phyloP scores from a whole-genome alignment of 1,284 basidiomycete genomes.

The Tetrapyrgos nigripes region DNA sequence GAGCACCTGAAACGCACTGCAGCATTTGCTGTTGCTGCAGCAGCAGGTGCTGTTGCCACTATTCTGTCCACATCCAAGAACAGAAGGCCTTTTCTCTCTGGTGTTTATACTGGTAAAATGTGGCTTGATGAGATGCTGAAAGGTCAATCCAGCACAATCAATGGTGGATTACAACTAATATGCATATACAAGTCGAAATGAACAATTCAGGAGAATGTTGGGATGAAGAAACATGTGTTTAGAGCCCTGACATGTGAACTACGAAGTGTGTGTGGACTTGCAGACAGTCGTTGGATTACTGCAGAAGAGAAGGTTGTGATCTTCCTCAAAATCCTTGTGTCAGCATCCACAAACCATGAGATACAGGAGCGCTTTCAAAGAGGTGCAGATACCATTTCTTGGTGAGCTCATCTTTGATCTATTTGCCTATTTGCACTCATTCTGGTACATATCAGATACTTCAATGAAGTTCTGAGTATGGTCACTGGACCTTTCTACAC shows the following conservation, averaged over 20 bases:
- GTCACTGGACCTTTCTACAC: constrained; percentile 22
- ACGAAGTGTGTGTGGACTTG: constrained; percentile 6
- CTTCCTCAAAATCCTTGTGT: constrained; percentile 26
- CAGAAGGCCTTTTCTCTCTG: background rate
- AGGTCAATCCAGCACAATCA: constrained; percentile 20
- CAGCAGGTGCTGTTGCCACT: background rate
- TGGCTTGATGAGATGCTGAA: constrained; percentile 27
- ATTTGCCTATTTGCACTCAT: background rate
- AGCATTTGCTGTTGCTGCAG: background rate
- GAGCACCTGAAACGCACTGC: no score
- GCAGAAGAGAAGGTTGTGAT: constrained; percentile 31
- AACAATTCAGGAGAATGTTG: constrained; percentile 19
- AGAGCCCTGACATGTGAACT: constrained; percentile 18
- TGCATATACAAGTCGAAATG: background rate
- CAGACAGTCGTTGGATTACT: constrained; percentile 18
- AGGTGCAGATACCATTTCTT: constrained; percentile 33
- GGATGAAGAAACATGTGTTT: constrained; percentile 26
- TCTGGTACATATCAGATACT: constrained; percentile 15
- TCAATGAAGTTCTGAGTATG: constrained; percentile 17
- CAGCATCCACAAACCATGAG: constrained; percentile 17
- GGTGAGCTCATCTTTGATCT: constrained; percentile 12
- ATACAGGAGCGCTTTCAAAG: constrained; percentile 30
- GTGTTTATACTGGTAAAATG: constrained; percentile 14
- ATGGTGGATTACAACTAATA: background rate
- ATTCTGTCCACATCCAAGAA: background rate